phyloP scores from a whole-genome alignment of 108 stramenopile genomes.

The Thalassiosira profunda region DNA sequence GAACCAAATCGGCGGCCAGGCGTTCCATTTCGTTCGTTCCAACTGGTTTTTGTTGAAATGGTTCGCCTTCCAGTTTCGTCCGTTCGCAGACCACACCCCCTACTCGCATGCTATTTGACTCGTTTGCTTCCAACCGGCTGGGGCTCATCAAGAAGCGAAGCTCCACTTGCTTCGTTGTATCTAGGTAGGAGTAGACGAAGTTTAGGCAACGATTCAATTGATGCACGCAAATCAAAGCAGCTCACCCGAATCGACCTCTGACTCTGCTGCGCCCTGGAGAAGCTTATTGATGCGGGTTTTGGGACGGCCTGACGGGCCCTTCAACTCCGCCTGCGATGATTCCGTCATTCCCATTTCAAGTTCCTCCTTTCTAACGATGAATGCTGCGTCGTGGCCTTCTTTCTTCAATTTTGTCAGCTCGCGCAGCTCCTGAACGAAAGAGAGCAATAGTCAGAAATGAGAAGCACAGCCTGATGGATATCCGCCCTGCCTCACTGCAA shows the following conservation, averaged over 20 bases:
- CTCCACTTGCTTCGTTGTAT: conserved; percentile 48
- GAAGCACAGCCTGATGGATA: too few species aligned
- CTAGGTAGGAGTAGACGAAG: not conserved
- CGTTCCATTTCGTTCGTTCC: conserved; percentile 77
- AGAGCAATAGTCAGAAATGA: too few species aligned
- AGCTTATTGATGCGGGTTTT: conserved; percentile 76
- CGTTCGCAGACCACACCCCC: conserved; percentile 79
- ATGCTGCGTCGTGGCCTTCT: conserved; percentile 56
- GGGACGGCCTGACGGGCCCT: conserved; percentile 55
- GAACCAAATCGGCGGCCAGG: conserved; percentile 59
- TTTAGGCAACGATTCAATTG: not conserved
- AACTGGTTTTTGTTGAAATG: conserved; percentile 69
- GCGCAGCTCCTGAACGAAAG: conserved; percentile 88
- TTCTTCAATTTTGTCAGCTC: conserved; percentile 90
- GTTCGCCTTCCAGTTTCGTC: conserved; percentile 78
- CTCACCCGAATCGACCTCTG: conserved; percentile 21
- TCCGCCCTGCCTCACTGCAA: too few species aligned
- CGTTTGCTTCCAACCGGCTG: conserved; percentile 51
- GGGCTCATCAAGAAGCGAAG: conserved; percentile 94
- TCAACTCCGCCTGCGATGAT: conserved; percentile 71
- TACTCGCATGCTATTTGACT: conserved; percentile 39
- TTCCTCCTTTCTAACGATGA: conserved; percentile 78
- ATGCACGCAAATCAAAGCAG: not conserved
- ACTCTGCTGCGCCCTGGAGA: conserved; percentile 50
- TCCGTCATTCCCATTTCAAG: conserved; percentile 83